Base-by-base conservation (phyloP, 1,284 basidiomycete genomes). In the Austropuccinia psidii region DNA sequence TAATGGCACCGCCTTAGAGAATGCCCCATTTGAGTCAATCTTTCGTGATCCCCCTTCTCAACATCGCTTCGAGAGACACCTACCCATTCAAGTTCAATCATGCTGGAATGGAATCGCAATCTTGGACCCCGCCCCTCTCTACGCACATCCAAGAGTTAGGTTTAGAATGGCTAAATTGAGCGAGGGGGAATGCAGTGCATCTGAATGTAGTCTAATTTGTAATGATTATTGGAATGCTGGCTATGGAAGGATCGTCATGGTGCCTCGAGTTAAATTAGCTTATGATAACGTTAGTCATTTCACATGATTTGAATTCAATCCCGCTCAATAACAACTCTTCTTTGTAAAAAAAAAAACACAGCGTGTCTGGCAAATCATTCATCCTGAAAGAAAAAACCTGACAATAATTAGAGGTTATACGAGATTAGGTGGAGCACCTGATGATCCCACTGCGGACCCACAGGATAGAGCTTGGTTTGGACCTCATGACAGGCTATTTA, bases 81-180 rank as follows among this genome's bases (percentile, higher is more conserved):
- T 97, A 0, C 93, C 93, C 0, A 84, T 96, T 35, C 93, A 97
- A 81, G 91, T 96, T 27, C 93, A 96, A 82, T 90, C 89, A 4
- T 97, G 93, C 82, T 96, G 93, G 93, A 96, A 96, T 81, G 93
- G 93, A 43, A 89, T 96, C 76, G 93, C 93, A 24, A 84, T 97
- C 2, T 85, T 96, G 60, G 93, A 96, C 81, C 92, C 93, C 0
- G 92, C 88, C 8, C 93, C 93, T 2, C 89, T 96, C 82, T 97
- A 97, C 82, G 84, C 85, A 1, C 88, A 90, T 0, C 90, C 91
- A 3, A 90, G 90, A 78, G 89, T 95, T 72, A 85, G 87, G 75
- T 97, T 97, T 86, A 86, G 93, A 54, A 96, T 97, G 93, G 93
- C 93, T 4, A 85, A 84, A 72, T 77, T 85, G 66, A 84, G 84